Conservation (phyloP, 176 grass and related monocot genomes). For the Triticum monococcum region DNA sequence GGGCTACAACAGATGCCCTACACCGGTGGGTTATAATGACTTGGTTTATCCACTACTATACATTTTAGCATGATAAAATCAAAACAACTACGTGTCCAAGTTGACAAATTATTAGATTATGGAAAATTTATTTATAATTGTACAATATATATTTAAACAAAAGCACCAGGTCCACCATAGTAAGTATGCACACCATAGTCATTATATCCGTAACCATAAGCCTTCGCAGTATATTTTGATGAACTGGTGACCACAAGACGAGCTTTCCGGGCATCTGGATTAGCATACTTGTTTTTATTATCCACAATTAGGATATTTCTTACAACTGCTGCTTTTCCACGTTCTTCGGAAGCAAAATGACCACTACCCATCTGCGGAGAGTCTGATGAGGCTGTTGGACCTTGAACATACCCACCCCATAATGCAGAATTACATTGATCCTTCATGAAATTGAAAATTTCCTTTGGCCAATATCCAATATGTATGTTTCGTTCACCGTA, state of each 20-base stretch:
- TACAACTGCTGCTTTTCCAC: slow-evolving; percentile 6
- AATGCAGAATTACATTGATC: neutral
- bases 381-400: neutral
- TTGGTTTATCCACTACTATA: neutral
- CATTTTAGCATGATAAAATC: neutral
- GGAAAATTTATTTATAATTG: neutral
- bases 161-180: slow-evolving; percentile 14
- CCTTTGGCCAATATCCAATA: slow-evolving; percentile 31
- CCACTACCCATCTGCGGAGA: slow-evolving; percentile 28
- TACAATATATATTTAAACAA: neutral
- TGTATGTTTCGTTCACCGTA: neutral
- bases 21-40: neutral
- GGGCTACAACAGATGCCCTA: too few species aligned
- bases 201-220: neutral
- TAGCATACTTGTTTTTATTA: neutral
- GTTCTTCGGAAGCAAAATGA: slow-evolving; percentile 23
- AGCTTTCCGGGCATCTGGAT: neutral
- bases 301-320: neutral
- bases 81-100: neutral
- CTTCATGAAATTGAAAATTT: neutral
- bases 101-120: neutral
- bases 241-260: neutral
- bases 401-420: neutral
- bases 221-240: neutral
- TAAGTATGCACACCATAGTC: neutral